A percentile compares a stretch with the other conserved stretches of the same genome.
phyloP scores from a whole-genome alignment of 2,329 filamentous ascomycete species.

The Pyricularia sp. region DNA sequence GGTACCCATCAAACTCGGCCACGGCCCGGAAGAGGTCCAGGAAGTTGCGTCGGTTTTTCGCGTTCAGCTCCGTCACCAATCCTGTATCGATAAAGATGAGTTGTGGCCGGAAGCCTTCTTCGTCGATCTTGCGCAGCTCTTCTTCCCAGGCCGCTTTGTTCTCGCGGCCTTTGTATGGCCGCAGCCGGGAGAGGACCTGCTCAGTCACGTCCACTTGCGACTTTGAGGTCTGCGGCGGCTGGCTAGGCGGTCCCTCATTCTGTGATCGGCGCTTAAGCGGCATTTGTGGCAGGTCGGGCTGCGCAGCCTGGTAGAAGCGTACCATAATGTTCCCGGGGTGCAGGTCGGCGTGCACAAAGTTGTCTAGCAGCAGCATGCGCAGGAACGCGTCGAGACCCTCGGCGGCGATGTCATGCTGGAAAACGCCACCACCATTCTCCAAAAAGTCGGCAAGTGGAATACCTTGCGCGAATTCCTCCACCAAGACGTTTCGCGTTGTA shows the following conservation, averaged over 20 bases:
- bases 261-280: constrained; percentile 9
- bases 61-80: constrained; percentile 87
- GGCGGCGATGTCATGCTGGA: constrained; percentile 88
- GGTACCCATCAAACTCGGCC: constrained; percentile 94
- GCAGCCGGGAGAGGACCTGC: constrained; percentile 69
- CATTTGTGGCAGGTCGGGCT: constrained; percentile 47
- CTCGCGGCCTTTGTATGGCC: constrained; percentile 56
- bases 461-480: constrained; percentile 93
- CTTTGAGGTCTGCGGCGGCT: constrained; percentile 18
- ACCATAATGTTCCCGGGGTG: constrained; percentile 99
- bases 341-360: constrained; percentile 93
- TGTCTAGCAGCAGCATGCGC: constrained; percentile 93
- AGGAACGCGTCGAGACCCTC: constrained; percentile 94
- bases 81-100: constrained; percentile 97
- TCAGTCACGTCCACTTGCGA: constrained; percentile 69
- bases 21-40: constrained; percentile 92
- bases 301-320: constrained; percentile 81
- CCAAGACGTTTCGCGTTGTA: constrained; percentile 81
- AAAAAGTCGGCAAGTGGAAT: constrained; percentile 87
- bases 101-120: constrained; percentile 85
- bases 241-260: constrained; percentile 9
- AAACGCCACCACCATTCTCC: constrained; percentile 82
- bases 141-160: constrained; percentile 62
- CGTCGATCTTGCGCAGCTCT: constrained; percentile 68
- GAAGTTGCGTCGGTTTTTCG: constrained; percentile 79